Conservation (phyloP, 2,329 filamentous ascomycete species). For the Nannizziopsis barbatae region DNA sequence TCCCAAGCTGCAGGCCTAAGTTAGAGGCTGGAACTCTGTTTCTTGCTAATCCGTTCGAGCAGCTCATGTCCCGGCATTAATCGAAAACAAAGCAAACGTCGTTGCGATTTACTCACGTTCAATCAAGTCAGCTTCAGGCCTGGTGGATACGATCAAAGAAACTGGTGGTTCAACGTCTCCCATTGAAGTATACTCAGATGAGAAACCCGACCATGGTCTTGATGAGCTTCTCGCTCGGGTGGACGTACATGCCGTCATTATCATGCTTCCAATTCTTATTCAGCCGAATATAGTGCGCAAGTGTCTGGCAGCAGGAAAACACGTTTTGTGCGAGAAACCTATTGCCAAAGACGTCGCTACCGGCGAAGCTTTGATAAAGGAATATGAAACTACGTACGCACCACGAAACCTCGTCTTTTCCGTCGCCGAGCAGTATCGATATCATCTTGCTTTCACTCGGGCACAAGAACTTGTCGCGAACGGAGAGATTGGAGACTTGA, state of each 20-base stretch:
- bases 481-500: slow-evolving; percentile 36
- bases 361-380: slow-evolving; percentile 41
- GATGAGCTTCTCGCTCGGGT: slow-evolving; percentile 38
- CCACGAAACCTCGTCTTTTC: slow-evolving; percentile 33
- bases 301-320: slow-evolving; percentile 42
- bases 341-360: slow-evolving; percentile 44
- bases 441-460: slow-evolving; percentile 38
- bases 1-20: no score
- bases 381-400: slow-evolving; percentile 39
- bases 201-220: slow-evolving; percentile 34
- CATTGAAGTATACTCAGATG: slow-evolving; percentile 47
- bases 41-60: slow-evolving; percentile 16
- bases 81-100: slow-evolving; percentile 37
- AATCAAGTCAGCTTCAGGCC: slow-evolving; percentile 41
- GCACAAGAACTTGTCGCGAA: slow-evolving; percentile 36
- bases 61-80: slow-evolving; percentile 38
- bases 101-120: slow-evolving; percentile 52
- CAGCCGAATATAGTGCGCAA: slow-evolving; percentile 43
- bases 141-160: slow-evolving; percentile 21
- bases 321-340: slow-evolving; percentile 49
- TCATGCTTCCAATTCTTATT: slow-evolving; percentile 43
- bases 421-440: slow-evolving; percentile 50
- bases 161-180: slow-evolving; percentile 22
- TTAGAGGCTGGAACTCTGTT: not conserved
- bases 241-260: slow-evolving; percentile 43